Evolutionary conservation across 495 filamentous ascomycete species (phyloP).

Genomic region (Cercophora scortea): DNA sequence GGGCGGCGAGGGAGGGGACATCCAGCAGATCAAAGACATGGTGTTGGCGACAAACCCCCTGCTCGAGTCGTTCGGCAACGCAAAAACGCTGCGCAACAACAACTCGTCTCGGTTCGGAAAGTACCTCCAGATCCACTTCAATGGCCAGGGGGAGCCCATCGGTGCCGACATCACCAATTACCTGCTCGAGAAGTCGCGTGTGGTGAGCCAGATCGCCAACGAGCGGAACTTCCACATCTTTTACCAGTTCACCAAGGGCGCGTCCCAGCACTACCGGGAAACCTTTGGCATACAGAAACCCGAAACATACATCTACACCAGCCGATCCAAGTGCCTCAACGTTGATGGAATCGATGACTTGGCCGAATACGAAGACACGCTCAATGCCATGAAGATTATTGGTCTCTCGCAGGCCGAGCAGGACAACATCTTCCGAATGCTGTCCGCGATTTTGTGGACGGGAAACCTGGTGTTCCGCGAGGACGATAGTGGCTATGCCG

Average conservation of each 20-base stretch:
- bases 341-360: slow-evolving; percentile 89
- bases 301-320: slow-evolving; percentile 92
- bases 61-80: slow-evolving; percentile 96
- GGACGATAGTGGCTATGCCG: slow-evolving; percentile 81
- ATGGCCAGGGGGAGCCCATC: slow-evolving; percentile 82
- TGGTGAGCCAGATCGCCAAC: slow-evolving; percentile 90
- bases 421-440: slow-evolving; percentile 94
- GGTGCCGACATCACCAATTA: slow-evolving; percentile 99
- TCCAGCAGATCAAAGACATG: slow-evolving; percentile 98
- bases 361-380: slow-evolving; percentile 82
- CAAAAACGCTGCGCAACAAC: slow-evolving; percentile 96
- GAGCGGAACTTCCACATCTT: slow-evolving; percentile 99
- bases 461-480: slow-evolving; percentile 88
- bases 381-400: slow-evolving; percentile 92
- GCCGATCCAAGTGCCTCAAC: slow-evolving; percentile 85
- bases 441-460: slow-evolving; percentile 88
- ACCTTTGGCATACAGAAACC: slow-evolving; percentile 85
- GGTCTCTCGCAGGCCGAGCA: slow-evolving; percentile 84
- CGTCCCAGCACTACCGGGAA: slow-evolving; percentile 75
- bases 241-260: slow-evolving; percentile 96
- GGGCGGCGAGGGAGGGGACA: slow-evolving; percentile 79
- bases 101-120: slow-evolving; percentile 98
- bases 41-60: slow-evolving; percentile 96
- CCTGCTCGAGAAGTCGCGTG: slow-evolving; percentile 87
- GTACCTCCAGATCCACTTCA: slow-evolving; percentile 97